These are phyloP conservation scores for Babesia bigemina DNA, from an alignment of 169 alveolate species.

Conservation along the genomic window DNA sequence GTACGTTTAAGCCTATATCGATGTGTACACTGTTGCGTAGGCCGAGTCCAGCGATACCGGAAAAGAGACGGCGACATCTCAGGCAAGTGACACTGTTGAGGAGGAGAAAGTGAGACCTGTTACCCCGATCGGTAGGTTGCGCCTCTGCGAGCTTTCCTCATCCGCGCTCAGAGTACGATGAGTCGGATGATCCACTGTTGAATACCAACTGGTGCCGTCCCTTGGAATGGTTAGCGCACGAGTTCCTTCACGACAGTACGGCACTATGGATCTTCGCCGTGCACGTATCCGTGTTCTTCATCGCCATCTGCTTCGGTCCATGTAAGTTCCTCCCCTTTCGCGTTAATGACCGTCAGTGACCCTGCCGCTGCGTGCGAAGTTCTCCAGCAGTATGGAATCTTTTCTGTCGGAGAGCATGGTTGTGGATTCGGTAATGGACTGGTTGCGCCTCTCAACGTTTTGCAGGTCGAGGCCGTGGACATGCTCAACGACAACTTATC, in stretches of 20 bases:
- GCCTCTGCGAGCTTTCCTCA: not conserved
- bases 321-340: not conserved
- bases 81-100: not conserved
- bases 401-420: not conserved
- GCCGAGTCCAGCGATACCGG: not conserved
- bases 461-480: constrained; percentile 14
- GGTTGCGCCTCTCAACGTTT: not conserved
- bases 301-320: constrained; percentile 29
- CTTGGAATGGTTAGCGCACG: constrained; percentile 19
- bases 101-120: not conserved
- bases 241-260: constrained; percentile 24
- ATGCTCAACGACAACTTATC: constrained; percentile 11
- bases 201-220: constrained; percentile 21
- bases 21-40: constrained; percentile 7
- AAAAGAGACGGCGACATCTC: not conserved
- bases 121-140: not conserved
- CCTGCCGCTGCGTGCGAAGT: constrained; percentile 1
- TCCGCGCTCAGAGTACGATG: constrained; percentile 19
- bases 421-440: not conserved
- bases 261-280: constrained; percentile 3
- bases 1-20: not conserved
- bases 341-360: constrained; percentile 9
- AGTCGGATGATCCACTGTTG: constrained; percentile 9
- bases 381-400: not conserved
- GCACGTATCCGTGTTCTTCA: constrained; percentile 5